These are phyloP conservation scores for Boletales sp. DNA, from an alignment of 768 basidiomycete genomes.

Conservation along the genomic window DNA sequence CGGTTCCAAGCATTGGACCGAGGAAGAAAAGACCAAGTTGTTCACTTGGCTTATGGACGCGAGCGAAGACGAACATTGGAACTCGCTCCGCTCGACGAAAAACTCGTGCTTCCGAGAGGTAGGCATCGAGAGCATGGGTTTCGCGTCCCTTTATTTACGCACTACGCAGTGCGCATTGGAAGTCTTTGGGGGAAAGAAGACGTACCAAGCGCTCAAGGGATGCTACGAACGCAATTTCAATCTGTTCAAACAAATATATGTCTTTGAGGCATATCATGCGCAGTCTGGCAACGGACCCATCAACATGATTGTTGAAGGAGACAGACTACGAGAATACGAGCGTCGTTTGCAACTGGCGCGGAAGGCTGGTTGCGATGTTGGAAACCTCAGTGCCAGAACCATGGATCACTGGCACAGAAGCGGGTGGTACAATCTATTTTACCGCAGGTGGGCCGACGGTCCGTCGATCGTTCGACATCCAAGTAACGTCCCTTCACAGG, in stretches of 20 bases:
- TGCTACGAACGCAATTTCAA: constrained; percentile 86
- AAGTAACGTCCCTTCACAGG: constrained; percentile 32
- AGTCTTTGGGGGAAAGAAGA: constrained; percentile 73
- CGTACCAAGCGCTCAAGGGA: constrained; percentile 80
- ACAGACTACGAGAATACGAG: constrained; percentile 69
- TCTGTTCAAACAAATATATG: constrained; percentile 77
- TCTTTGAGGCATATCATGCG: constrained; percentile 53
- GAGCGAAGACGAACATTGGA: constrained; percentile 75
- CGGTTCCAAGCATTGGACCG: constrained; percentile 83
- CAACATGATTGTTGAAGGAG: constrained; percentile 49
- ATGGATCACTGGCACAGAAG: constrained; percentile 77
- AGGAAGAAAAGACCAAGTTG: constrained; percentile 74
- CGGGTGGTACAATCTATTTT: constrained; percentile 76
- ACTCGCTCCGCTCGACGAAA: constrained; percentile 71
- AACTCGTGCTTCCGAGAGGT: constrained; percentile 83
- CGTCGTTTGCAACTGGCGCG: constrained; percentile 64
- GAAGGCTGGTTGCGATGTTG: constrained; percentile 64
- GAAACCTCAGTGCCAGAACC: constrained; percentile 67
- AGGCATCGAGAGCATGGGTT: constrained; percentile 3
- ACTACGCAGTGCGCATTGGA: constrained; percentile 57
- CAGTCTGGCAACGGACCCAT: constrained; percentile 36
- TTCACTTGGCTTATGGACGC: constrained; percentile 77
- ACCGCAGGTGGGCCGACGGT: constrained; percentile 46
- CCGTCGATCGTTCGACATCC: not conserved
- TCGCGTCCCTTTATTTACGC: not conserved